Evolutionary conservation across 2,329 filamentous ascomycete species (phyloP), one percentile per base, ranked within the genome.

Genomic region (Colletotrichum abscissum): DNA sequence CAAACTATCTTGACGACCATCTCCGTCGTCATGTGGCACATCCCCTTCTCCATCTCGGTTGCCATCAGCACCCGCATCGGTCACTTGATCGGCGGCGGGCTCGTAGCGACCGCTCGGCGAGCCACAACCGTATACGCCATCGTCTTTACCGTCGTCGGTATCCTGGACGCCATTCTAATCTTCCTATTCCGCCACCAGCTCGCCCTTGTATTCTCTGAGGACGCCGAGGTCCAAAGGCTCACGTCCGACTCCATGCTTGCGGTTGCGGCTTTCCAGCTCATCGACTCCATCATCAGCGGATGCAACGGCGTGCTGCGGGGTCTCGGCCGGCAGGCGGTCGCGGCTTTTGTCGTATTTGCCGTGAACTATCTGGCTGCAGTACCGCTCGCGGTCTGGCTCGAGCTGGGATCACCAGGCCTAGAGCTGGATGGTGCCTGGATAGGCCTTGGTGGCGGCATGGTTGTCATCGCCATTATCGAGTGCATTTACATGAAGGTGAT

Each of bases 1-100:
- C 84, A 86, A 75, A 82, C 83, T 5, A 78, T 86, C 12, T 72
- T 86, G 71, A 84, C 80, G 5, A 85, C 84, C 0, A 80, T 83
- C 1, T 83, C 82, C 2, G 79, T 84, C 24, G 79, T 85, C 1
- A 79, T 82, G 57, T 86, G 84, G 83, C 84, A 85, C 63, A 81
- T 85, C 8, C 84, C 84, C 0, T 86, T 86, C 74, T 84, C 82
- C 1, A 77, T 85, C 33, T 81, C 82, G 52, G 82, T 86, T 14
- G 84, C 82, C 26, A 79, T 84, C 24, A 84, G 81, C 67, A 86
- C 83, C 5, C 82, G 84, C 5, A 79, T 86, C 22, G 84, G 84
- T 1, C 81, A 85, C 69, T 80, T 85, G 26, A 82, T 85, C 24
- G 84, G 84, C 5, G 83, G 80, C 1, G 82, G 81, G 0, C 76